Conservation (phyloP, 192 early-diverging fungal species). For the Linnemannia zychae region DNA sequence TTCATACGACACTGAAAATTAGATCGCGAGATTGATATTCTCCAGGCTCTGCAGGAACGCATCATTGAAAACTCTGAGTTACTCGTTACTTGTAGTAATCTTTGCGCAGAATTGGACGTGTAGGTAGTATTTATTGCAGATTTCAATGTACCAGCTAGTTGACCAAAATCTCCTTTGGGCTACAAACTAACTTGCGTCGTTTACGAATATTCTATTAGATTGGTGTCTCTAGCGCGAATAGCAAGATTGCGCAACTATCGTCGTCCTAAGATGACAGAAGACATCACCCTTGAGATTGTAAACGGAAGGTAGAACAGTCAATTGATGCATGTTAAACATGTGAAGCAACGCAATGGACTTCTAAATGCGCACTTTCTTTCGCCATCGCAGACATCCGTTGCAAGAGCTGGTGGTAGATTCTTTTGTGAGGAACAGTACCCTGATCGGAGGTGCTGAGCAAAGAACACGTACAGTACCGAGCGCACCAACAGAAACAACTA, state of each 20-base stretch:
- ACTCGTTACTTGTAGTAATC: conserved; percentile 55
- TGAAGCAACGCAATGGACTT: neutral
- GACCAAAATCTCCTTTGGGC: no score
- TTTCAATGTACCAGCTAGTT: no score
- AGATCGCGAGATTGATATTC: conserved; percentile 89
- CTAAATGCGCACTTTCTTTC: neutral
- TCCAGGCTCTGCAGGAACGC: conserved; percentile 77
- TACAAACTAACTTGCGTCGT: neutral
- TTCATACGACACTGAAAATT: neutral
- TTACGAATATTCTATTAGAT: conserved; percentile 39
- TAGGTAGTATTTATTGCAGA: conserved; percentile 23
- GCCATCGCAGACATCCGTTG: conserved; percentile 73
- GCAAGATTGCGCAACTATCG: conserved; percentile 68
- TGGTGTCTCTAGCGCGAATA: conserved; percentile 73
- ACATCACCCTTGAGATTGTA: conserved; percentile 68
- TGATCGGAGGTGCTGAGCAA: conserved; percentile 48
- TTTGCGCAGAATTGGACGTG: conserved; percentile 81
- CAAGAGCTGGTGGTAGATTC: conserved; percentile 67
- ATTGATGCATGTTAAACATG: neutral
- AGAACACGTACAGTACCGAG: neutral
- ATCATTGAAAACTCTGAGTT: conserved; percentile 58
- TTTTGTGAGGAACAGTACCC: conserved; percentile 83
- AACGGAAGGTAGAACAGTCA: conserved; percentile 70
- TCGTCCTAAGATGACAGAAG: conserved; percentile 67
- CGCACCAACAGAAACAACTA: neutral